phyloP scores from a whole-genome alignment of 1,284 basidiomycete species.

The Ceratobasidium sp. region DNA sequence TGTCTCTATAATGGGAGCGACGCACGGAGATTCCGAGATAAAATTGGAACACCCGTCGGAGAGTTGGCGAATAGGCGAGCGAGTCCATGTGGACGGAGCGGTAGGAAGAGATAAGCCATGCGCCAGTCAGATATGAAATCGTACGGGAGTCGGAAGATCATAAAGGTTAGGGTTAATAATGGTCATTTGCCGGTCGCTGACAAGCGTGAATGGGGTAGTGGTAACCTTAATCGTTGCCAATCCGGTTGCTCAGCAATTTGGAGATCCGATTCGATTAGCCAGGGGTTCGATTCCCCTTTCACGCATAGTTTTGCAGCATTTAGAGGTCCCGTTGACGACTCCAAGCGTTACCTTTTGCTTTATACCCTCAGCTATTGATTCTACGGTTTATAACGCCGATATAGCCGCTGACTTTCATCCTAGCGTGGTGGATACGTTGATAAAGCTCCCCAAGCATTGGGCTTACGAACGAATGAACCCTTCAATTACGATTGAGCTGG shows the following conservation, averaged over 20 bases:
- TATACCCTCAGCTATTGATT: not conserved
- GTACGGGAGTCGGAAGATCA: conserved; percentile 8
- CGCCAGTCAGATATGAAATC: conserved; percentile 1
- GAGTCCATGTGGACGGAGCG: conserved; percentile 11
- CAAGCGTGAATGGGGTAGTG: conserved; percentile 32
- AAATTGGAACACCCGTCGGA: conserved; percentile 4
- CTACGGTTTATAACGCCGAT: not conserved
- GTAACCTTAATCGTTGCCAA: too few species aligned
- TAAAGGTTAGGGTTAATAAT: too few species aligned
- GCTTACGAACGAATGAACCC: not conserved
- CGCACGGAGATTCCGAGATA: not conserved
- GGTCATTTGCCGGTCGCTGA: too few species aligned
- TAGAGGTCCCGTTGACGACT: too few species aligned
- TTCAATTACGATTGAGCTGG: not conserved
- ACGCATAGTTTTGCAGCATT: conserved; percentile 30
- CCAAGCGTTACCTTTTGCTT: not conserved
- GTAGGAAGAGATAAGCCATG: conserved; percentile 13
- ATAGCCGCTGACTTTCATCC: not conserved
- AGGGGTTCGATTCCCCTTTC: conserved; percentile 39
- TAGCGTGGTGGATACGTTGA: not conserved
- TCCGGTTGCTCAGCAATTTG: too few species aligned
- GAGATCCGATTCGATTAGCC: conserved; percentile 39
- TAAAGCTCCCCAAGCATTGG: not conserved
- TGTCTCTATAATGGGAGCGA: not conserved
- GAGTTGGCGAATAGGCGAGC: conserved; percentile 4